phyloP scores from a whole-genome alignment of 495 filamentous ascomycete genomes.

The Penicillium odoratum region DNA sequence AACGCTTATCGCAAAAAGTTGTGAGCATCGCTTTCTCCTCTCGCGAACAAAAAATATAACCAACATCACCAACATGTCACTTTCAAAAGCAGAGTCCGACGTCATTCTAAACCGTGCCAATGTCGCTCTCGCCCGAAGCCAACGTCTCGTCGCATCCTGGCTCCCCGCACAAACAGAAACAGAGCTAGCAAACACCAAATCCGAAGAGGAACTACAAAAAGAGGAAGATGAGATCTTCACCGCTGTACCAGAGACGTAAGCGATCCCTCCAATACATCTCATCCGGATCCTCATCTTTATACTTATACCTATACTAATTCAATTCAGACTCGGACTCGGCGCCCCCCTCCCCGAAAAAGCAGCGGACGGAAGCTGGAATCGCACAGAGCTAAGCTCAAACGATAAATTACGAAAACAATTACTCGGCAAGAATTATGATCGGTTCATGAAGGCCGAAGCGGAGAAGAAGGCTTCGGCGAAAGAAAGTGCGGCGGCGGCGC shows the following conservation, averaged over 20 bases:
- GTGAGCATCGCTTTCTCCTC: not conserved
- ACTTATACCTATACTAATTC: slow-evolving; percentile 3
- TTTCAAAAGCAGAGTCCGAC: slow-evolving; percentile 44
- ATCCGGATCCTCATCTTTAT: not conserved
- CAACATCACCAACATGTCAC: slow-evolving; percentile 28
- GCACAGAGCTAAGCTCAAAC: slow-evolving; percentile 40
- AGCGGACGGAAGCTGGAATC: slow-evolving; percentile 41
- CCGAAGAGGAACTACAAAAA: slow-evolving; percentile 43
- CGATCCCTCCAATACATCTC: not conserved
- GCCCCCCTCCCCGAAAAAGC: slow-evolving; percentile 44
- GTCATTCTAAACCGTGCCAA: slow-evolving; percentile 52
- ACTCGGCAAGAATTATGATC: slow-evolving; percentile 49
- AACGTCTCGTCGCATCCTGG: slow-evolving; percentile 54
- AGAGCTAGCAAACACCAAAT: slow-evolving; percentile 43
- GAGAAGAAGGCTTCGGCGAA: slow-evolving; percentile 12
- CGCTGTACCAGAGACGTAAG: slow-evolving; percentile 53
- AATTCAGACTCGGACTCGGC: slow-evolving; percentile 47
- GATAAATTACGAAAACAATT: slow-evolving; percentile 49
- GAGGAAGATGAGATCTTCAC: slow-evolving; percentile 55
- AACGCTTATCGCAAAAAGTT: slow-evolving; percentile 18
- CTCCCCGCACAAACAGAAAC: slow-evolving; percentile 46
- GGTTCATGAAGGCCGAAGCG: slow-evolving; percentile 33
- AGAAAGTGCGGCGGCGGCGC: slow-evolving; percentile 2
- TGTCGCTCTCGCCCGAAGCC: slow-evolving; percentile 49
- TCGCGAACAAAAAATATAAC: not conserved